These are phyloP conservation scores for Orbilia ellipsospora DNA, from an alignment of 2,329 filamentous ascomycete species.

Conservation along the genomic window DNA sequence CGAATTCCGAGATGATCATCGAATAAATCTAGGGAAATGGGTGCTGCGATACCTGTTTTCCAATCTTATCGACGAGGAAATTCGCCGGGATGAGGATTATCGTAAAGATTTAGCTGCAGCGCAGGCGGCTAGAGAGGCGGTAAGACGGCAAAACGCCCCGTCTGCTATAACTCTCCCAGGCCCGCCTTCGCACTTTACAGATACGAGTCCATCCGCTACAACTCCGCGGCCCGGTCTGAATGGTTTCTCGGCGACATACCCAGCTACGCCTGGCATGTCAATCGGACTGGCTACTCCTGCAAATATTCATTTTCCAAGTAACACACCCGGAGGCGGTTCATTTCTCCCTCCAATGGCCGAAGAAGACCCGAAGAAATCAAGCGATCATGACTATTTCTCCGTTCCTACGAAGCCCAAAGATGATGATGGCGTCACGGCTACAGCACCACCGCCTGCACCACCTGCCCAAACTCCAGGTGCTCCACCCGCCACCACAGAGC, in stretches of 20 bases:
- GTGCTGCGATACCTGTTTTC: slow-evolving; percentile 91
- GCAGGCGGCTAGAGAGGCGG: slow-evolving; percentile 70
- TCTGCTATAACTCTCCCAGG: slow-evolving; percentile 71
- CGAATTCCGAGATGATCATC: slow-evolving; percentile 90
- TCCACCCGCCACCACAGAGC: slow-evolving; percentile 18
- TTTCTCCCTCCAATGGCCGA: slow-evolving; percentile 67
- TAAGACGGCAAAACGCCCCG: slow-evolving; percentile 71
- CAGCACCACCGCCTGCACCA: slow-evolving; percentile 64
- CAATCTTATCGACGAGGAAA: slow-evolving; percentile 88
- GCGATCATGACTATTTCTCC: slow-evolving; percentile 80
- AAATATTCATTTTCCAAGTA: slow-evolving; percentile 54
- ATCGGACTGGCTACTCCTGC: slow-evolving; percentile 81
- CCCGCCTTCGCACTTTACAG: slow-evolving; percentile 43
- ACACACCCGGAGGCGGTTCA: slow-evolving; percentile 60
- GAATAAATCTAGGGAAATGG: slow-evolving; percentile 98
- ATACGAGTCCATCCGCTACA: slow-evolving; percentile 63
- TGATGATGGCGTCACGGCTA: slow-evolving; percentile 64
- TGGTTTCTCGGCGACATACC: slow-evolving; percentile 67
- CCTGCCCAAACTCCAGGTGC: slow-evolving; percentile 24
- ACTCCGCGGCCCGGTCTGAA: slow-evolving; percentile 72
- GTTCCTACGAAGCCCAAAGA: slow-evolving; percentile 67
- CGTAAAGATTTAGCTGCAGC: slow-evolving; percentile 75
- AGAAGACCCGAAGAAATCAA: slow-evolving; percentile 63
- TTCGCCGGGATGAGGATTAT: slow-evolving; percentile 79
- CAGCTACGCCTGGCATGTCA: slow-evolving; percentile 78